Conservation (phyloP, 2,329 filamentous ascomycete genomes). For the Fusarium sulawesiense region DNA sequence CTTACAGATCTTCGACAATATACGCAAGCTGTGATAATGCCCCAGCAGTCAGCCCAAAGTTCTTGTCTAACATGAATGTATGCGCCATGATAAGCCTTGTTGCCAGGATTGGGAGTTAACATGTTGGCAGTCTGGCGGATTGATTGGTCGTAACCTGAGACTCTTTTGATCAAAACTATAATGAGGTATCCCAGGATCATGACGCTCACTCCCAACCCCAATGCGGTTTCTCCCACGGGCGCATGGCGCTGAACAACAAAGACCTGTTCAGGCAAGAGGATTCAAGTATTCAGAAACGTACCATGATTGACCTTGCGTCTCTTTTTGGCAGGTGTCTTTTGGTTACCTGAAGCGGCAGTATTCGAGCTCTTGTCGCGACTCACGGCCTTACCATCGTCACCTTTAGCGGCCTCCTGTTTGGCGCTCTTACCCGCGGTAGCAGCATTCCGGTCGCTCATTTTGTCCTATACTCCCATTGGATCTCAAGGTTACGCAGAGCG, state of each 20-base stretch:
- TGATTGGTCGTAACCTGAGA: slow-evolving; percentile 26
- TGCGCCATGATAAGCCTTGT: slow-evolving; percentile 22
- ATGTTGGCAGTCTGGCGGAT: slow-evolving; percentile 13
- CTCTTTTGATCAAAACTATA: slow-evolving; percentile 30
- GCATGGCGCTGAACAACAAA: slow-evolving; percentile 15
- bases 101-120: slow-evolving; percentile 21
- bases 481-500: slow-evolving; percentile 50
- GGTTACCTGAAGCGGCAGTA: slow-evolving; percentile 39
- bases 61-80: slow-evolving; percentile 34
- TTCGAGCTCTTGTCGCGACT: slow-evolving; percentile 47
- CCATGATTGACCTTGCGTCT: slow-evolving; percentile 91
- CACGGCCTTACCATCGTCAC: slow-evolving; percentile 47
- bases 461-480: slow-evolving; percentile 50
- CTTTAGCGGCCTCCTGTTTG: slow-evolving; percentile 44
- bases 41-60: slow-evolving; percentile 48
- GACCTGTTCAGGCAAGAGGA: neutral
- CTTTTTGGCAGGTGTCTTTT: slow-evolving; percentile 81
- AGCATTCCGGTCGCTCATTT: slow-evolving; percentile 51
- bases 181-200: slow-evolving; percentile 17
- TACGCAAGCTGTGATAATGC: slow-evolving; percentile 73
- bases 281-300: slow-evolving; percentile 59
- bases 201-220: slow-evolving; percentile 17
- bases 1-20: slow-evolving; percentile 92
- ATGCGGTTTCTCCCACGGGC: neutral
- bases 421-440: slow-evolving; percentile 49